phyloP scores from a whole-genome alignment of 306 rosid species.

The Myrica gale region DNA sequence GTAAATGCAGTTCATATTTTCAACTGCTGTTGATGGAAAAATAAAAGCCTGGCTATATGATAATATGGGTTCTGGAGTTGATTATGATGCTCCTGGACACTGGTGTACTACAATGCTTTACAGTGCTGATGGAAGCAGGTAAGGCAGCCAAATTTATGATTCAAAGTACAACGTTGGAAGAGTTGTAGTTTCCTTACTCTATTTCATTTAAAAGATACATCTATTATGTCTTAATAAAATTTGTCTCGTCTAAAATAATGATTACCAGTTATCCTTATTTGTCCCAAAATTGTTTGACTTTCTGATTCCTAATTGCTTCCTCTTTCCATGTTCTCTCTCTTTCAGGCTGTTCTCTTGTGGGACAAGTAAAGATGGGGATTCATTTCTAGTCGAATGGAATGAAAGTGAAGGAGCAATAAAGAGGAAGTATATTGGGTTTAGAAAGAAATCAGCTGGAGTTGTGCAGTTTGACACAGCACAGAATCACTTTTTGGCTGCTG shows the following conservation, averaged over 20 bases:
- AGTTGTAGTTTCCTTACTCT: not conserved
- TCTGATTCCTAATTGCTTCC: not conserved
- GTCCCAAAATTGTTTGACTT: not conserved
- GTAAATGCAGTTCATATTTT: conserved; percentile 72
- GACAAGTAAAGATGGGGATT: conserved; percentile 87
- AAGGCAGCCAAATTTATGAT: conserved; percentile 23
- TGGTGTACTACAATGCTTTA: conserved; percentile 83
- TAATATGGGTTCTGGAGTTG: conserved; percentile 78
- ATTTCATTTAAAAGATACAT: not conserved
- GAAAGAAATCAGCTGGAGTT: conserved; percentile 70
- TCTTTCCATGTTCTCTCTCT: conserved; percentile 1
- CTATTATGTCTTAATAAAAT: not conserved
- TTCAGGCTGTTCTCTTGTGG: conserved; percentile 87
- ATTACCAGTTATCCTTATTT: not conserved
- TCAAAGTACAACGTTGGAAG: too few species aligned
- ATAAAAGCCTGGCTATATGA: conserved; percentile 91
- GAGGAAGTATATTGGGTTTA: conserved; percentile 71
- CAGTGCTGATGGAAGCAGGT: conserved; percentile 88
- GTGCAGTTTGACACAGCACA: conserved; percentile 83
- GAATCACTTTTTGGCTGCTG: conserved; percentile 82
- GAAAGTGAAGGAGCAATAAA: conserved; percentile 79
- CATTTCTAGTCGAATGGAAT: conserved; percentile 85
- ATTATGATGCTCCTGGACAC: conserved; percentile 85
- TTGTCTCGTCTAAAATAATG: conserved; percentile 1
- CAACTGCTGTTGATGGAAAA: conserved; percentile 86